phyloP scores from a whole-genome alignment of 176 grass and related monocot species.

The Triticum turgidum region DNA sequence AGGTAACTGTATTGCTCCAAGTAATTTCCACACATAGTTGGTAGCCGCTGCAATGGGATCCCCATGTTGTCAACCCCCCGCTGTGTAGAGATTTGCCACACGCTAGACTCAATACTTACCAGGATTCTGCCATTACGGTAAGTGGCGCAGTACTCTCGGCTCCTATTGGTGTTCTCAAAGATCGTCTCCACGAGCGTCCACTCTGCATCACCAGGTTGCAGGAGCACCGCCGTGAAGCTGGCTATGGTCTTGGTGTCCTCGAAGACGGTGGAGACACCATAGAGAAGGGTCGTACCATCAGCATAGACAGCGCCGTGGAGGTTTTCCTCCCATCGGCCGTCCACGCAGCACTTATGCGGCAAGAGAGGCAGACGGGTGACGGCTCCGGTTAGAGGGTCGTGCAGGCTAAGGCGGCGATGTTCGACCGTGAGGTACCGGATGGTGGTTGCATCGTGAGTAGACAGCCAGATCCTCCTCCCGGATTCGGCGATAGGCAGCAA shows the following conservation, averaged over 20 bases:
- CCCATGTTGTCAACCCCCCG: too few relatives aligned
- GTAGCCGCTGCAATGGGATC: too few relatives aligned
- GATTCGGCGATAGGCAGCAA: background rate
- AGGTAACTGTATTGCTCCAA: background rate
- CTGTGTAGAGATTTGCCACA: background rate
- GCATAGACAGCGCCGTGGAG: background rate
- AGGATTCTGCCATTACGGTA: background rate
- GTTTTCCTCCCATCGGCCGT: background rate
- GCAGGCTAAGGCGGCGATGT: background rate
- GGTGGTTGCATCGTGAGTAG: background rate
- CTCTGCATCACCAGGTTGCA: background rate
- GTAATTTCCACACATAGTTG: background rate
- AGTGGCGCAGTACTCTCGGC: background rate
- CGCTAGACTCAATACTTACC: background rate
- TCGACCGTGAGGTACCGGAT: background rate
- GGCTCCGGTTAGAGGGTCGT: background rate
- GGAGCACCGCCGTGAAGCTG: background rate
- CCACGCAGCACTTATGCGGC: background rate
- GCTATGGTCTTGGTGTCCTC: background rate
- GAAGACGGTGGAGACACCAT: background rate
- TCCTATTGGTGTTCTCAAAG: background rate
- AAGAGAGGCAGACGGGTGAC: background rate
- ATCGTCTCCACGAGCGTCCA: background rate
- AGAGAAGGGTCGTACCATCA: background rate
- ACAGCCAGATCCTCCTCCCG: background rate